A percentile compares a stretch with the other conserved stretches of the same genome.
Conservation (phyloP, 176 grass and related monocot species). For the Triticum aestivum region IWGSC_CS_RefSeq_v2.1 NC_057797.1:100877242-100877741, state of each 20-base stretch:
- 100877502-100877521: neutral
- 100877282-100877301: no score
- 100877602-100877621: constrained; percentile 55
- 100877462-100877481: neutral
- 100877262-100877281: no score
- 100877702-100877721: neutral
- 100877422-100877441: no score
- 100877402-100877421: no score
- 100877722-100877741: constrained; percentile 12
- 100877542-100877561: neutral
- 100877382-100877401: no score
- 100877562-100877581: constrained; percentile 14
- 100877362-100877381: no score
- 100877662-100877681: neutral
- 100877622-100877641: constrained; percentile 25
- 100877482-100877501: neutral
- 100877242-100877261: no score
- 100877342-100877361: no score
- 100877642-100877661: neutral
- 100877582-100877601: neutral
- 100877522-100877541: neutral
- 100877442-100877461: neutral
- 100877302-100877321: no score
- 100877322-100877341: no score
- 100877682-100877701: constrained; percentile 13